Percentiles rank a stretch among this genome's conserved stretches.
Conservation (phyloP, 1,284 basidiomycete species). For the Sanghuangporus weigelae region DNA sequence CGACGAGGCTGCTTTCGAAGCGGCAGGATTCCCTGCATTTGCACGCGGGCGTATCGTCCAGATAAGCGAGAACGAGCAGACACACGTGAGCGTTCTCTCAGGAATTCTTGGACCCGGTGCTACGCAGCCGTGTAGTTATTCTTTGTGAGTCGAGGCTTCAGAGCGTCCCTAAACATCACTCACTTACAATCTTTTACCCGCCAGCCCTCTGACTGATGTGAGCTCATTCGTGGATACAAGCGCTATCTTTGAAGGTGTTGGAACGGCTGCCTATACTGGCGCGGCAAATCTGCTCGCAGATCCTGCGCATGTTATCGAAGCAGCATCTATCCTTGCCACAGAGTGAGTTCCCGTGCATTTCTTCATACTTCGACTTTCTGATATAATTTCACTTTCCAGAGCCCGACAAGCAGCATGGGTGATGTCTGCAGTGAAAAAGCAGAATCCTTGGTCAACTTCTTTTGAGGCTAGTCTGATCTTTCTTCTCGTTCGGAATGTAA, state of each 20-base stretch:
- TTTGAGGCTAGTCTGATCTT: constrained; percentile 34
- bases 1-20: constrained; percentile 34
- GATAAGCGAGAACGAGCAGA: constrained; percentile 46
- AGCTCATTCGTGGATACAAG: constrained; percentile 47
- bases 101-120: constrained; percentile 36
- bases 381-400: constrained; percentile 1
- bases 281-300: constrained; percentile 40
- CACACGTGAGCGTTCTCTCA: constrained; percentile 43
- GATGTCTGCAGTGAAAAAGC: constrained; percentile 39
- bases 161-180: background rate
- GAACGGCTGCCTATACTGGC: constrained; percentile 51
- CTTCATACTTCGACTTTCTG: background rate
- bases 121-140: constrained; percentile 36
- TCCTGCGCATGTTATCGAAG: constrained; percentile 31
- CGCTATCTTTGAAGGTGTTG: constrained; percentile 53
- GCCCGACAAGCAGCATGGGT: constrained; percentile 49
- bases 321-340: constrained; percentile 37
- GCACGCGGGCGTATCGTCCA: constrained; percentile 40
- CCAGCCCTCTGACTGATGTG: constrained; percentile 44
- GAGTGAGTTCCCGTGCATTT: constrained; percentile 26
- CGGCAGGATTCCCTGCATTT: constrained; percentile 38
- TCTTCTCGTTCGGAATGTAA: background rate
- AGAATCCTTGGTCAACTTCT: constrained; percentile 49
- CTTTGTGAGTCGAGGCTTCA: constrained; percentile 24
- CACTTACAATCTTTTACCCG: background rate